Conservation (phyloP, 1,284 basidiomycete species). For the Cutaneotrichosporon cavernicola region DNA sequence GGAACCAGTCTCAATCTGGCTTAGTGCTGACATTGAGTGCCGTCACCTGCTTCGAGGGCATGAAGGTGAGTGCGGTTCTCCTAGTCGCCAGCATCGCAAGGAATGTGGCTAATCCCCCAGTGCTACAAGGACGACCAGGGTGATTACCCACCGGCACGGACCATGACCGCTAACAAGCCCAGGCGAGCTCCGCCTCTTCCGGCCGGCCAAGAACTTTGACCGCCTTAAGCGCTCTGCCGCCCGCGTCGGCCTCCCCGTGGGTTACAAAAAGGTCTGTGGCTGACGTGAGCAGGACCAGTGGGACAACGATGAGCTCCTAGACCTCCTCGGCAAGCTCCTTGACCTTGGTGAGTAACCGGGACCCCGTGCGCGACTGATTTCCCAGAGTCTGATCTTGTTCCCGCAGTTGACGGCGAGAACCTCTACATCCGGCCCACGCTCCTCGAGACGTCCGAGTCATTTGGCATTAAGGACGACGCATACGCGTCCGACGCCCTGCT, state of each 20-base stretch:
- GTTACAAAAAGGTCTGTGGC: slow-evolving; percentile 14
- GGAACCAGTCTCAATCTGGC: background rate
- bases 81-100: background rate
- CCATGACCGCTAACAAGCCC: slow-evolving; percentile 7
- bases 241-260: slow-evolving; percentile 48
- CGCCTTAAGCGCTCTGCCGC: slow-evolving; percentile 47
- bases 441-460: slow-evolving; percentile 49
- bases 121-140: slow-evolving; percentile 47
- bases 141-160: slow-evolving; percentile 9
- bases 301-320: slow-evolving; percentile 47
- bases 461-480: slow-evolving; percentile 49
- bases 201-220: slow-evolving; percentile 48
- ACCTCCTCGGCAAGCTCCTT: slow-evolving; percentile 45
- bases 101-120: slow-evolving; percentile 22
- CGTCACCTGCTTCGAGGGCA: slow-evolving; percentile 52
- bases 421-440: slow-evolving; percentile 52
- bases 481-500: slow-evolving; percentile 46
- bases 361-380: slow-evolving; percentile 6
- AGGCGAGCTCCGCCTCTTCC: slow-evolving; percentile 47
- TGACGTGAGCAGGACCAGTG: slow-evolving; percentile 36
- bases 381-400: slow-evolving; percentile 32
- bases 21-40: slow-evolving; percentile 24
- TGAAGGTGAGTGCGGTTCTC: slow-evolving; percentile 40
- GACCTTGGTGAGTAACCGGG: slow-evolving; percentile 36
- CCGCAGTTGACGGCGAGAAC: slow-evolving; percentile 42